phyloP scores from a whole-genome alignment of 2,329 filamentous ascomycete species.

The Aspergillus sp. region DNA sequence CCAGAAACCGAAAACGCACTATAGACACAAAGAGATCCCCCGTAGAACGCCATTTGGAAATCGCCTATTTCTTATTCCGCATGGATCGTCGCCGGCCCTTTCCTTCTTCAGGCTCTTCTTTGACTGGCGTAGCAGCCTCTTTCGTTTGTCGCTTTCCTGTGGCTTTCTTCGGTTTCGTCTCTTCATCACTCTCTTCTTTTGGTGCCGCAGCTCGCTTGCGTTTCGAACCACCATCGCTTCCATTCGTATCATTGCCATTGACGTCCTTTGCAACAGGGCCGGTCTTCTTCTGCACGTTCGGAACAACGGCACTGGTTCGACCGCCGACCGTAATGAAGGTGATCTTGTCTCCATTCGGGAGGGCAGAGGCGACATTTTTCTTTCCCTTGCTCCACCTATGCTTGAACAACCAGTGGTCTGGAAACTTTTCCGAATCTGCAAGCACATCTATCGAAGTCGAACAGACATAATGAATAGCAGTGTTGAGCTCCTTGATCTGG shows the following conservation, averaged over 20 bases:
- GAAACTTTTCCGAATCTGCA: conserved; percentile 80
- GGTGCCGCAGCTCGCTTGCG: conserved; percentile 31
- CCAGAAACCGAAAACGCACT: background rate
- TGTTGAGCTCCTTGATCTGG: conserved; percentile 70
- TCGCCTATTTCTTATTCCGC: conserved; percentile 24
- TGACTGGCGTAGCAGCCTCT: conserved; percentile 21
- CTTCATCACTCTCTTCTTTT: conserved; percentile 24
- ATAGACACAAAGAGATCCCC: background rate
- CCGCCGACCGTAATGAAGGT: conserved; percentile 86
- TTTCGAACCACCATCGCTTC: conserved; percentile 24
- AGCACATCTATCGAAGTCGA: conserved; percentile 74
- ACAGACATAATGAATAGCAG: conserved; percentile 75
- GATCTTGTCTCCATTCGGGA: conserved; percentile 84
- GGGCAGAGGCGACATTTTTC: conserved; percentile 62
- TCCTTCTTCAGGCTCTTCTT: conserved; percentile 16
- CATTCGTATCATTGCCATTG: conserved; percentile 26
- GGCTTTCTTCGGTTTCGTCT: conserved; percentile 23
- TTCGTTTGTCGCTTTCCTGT: conserved; percentile 23
- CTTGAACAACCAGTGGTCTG: conserved; percentile 82
- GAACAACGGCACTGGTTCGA: conserved; percentile 85
- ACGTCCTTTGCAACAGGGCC: conserved; percentile 57
- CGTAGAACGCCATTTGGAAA: background rate
- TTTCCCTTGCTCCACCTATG: conserved; percentile 88
- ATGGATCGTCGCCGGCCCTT: conserved; percentile 30
- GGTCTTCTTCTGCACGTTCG: conserved; percentile 80